Evolutionary conservation across 495 filamentous ascomycete species (phyloP), one percentile per base, ranked within the genome.

Genomic region (Penicillium turbatum): DNA sequence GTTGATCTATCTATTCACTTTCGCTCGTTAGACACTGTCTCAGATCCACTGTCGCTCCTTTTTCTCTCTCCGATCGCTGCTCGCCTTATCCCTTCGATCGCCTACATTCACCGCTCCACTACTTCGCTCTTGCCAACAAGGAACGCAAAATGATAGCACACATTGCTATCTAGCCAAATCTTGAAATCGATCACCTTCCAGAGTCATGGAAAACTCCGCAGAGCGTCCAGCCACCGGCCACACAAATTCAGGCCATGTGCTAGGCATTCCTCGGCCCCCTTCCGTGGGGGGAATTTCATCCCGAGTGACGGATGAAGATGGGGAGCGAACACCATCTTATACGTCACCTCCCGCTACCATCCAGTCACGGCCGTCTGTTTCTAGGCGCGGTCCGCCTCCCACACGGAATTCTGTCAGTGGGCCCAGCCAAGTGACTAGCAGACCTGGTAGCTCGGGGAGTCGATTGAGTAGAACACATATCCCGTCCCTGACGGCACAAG

Each of bases 391-490:
- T 15, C 72, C 70, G 16, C 76, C 65, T 15, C 69, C 69, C 39
- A 67, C 65, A 10, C 66, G 71, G 37, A 71, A 62, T 42, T 75
- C 71, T 11, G 51, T 69, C 19, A 60, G 60, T 43, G 56, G 66
- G 16, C 59, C 69, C 8, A 73, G 68, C 52, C 64, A 71, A 16
- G 63, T 63, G 31, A 67, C 75, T 19, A 76, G 70, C 56, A 65
- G 86, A 57, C 86, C 87, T 10, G 68, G 71, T 21, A 87, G 81
- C 55, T 81, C 86, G 2, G 80, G 79, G 3, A 90, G 87, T 65
- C 80, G 85, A 61, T 87, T 90, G 43, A 89, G 87, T 66, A 80
- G 84, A 62, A 92, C 88, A 15, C 93, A 98, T 75, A 92, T 95
- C 32, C 92, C 93, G 7, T 88, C 87, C 1, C 73, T 98, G 27